Evolutionary conservation across 2,329 filamentous ascomycete species (phyloP).

Genomic region (Colletotrichum sp.): DNA sequence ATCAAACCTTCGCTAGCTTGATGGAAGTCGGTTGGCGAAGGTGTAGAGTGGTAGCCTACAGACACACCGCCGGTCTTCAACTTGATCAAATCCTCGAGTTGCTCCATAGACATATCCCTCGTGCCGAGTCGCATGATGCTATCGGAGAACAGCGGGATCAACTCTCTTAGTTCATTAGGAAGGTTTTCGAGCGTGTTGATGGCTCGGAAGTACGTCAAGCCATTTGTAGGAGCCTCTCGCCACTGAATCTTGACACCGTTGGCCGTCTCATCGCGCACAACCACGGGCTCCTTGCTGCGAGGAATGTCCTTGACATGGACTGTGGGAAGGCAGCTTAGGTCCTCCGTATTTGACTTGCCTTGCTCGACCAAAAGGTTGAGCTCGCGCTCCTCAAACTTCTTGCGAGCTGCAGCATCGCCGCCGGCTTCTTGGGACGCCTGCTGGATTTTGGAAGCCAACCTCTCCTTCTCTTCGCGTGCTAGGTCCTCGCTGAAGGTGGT

Average conservation of each 20-base stretch:
- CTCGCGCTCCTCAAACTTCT: conserved; percentile 78
- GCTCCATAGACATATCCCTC: conserved; percentile 85
- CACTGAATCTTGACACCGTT: conserved; percentile 79
- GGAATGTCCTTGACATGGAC: conserved; percentile 91
- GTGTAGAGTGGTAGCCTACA: conserved; percentile 81
- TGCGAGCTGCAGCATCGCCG: conserved; percentile 72
- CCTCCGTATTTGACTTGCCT: conserved; percentile 81
- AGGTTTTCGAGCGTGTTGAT: conserved; percentile 81
- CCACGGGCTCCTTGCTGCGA: conserved; percentile 68
- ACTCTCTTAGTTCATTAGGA: conserved; percentile 80
- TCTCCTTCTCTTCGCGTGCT: conserved; percentile 75
- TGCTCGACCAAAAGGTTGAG: conserved; percentile 81
- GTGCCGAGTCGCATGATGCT: conserved; percentile 94
- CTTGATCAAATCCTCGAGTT: conserved; percentile 95
- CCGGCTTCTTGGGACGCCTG: conserved; percentile 73
- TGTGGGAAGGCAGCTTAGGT: conserved; percentile 86
- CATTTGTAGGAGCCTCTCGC: conserved; percentile 93
- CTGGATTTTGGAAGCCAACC: conserved; percentile 77
- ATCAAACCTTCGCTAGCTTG: conserved; percentile 81
- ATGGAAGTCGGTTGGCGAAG: conserved; percentile 75
- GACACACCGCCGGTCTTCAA: conserved; percentile 92
- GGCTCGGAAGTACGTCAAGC: conserved; percentile 93
- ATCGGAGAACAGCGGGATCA: conserved; percentile 91
- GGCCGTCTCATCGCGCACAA: conserved; percentile 68
- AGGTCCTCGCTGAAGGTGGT: conserved; percentile 76